These are phyloP conservation scores for Chionographis japonica DNA, from an alignment of 106 monocot species.

Conservation along the genomic window DNA sequence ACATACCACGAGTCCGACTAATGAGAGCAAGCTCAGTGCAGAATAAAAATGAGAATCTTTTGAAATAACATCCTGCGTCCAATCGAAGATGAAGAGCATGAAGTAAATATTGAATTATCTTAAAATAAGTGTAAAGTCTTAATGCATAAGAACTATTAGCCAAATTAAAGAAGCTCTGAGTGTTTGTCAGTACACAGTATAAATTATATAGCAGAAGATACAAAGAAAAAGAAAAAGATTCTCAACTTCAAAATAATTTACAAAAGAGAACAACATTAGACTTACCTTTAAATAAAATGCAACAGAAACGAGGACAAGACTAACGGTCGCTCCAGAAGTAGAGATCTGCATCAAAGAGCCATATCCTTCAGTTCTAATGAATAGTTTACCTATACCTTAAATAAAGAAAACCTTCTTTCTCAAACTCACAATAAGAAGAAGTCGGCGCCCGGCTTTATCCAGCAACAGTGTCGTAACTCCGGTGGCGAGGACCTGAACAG, in stretches of 20 bases:
- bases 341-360: conserved; percentile 60
- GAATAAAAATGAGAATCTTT: conserved; percentile 42
- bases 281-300: conserved; percentile 79
- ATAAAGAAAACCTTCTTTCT: conserved; percentile 1
- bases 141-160: too few relatives aligned
- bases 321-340: conserved; percentile 63
- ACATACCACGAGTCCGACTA: conserved; percentile 82
- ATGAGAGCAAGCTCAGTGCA: conserved; percentile 57
- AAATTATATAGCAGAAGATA: too few relatives aligned
- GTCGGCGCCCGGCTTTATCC: conserved; percentile 79
- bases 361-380: background rate
- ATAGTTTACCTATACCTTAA: background rate
- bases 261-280: background rate
- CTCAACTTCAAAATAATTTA: background rate
- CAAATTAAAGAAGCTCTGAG: too few relatives aligned
- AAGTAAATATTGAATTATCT: too few relatives aligned
- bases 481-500: conserved; percentile 74
- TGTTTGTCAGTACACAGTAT: too few relatives aligned
- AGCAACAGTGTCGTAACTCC: conserved; percentile 85
- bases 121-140: too few relatives aligned
- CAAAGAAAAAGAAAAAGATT: too few relatives aligned
- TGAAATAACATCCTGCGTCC: conserved; percentile 40
- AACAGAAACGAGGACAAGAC: conserved; percentile 65
- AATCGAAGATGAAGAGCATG: conserved; percentile 7
- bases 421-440: conserved; percentile 76